Conservation (phyloP, 495 filamentous ascomycete genomes). For the Chaetomium fimeti region DNA sequence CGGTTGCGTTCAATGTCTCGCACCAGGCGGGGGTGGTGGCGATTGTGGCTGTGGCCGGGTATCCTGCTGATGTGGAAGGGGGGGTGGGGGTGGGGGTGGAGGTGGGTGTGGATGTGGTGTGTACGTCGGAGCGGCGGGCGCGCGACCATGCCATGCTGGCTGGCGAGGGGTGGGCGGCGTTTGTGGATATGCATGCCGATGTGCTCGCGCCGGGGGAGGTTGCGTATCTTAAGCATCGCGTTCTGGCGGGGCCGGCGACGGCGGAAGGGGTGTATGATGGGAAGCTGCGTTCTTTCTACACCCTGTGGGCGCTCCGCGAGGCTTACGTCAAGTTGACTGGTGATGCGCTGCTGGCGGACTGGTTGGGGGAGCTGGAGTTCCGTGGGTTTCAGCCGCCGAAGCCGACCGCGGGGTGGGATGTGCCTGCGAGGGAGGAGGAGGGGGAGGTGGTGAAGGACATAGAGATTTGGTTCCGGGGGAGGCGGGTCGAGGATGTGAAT, state of each 20-base stretch:
- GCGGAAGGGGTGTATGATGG: conserved; percentile 33
- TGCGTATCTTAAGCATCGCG: conserved; percentile 39
- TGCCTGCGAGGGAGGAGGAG: conserved; percentile 25
- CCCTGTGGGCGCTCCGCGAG: conserved; percentile 86
- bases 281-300: conserved; percentile 73
- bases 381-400: conserved; percentile 36
- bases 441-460: conserved; percentile 33
- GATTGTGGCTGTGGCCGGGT: conserved; percentile 40
- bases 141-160: conserved; percentile 51
- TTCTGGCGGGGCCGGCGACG: conserved; percentile 27
- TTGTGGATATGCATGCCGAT: conserved; percentile 75
- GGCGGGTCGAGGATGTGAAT: conserved; percentile 45
- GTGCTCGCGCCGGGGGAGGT: conserved; percentile 60
- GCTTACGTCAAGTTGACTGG: conserved; percentile 94
- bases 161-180: conserved; percentile 59
- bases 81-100: conserved; percentile 23
- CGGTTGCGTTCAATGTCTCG: conserved; percentile 80
- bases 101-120: conserved; percentile 72
- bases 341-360: conserved; percentile 77
- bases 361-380: conserved; percentile 61
- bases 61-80: neutral
- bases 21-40: conserved; percentile 81
- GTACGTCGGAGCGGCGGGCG: conserved; percentile 63
- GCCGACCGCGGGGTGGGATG: conserved; percentile 27
- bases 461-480: conserved; percentile 43